phyloP scores from a whole-genome alignment of 2,329 filamentous ascomycete species.

The Malbranchea cinnamomea region DNA sequence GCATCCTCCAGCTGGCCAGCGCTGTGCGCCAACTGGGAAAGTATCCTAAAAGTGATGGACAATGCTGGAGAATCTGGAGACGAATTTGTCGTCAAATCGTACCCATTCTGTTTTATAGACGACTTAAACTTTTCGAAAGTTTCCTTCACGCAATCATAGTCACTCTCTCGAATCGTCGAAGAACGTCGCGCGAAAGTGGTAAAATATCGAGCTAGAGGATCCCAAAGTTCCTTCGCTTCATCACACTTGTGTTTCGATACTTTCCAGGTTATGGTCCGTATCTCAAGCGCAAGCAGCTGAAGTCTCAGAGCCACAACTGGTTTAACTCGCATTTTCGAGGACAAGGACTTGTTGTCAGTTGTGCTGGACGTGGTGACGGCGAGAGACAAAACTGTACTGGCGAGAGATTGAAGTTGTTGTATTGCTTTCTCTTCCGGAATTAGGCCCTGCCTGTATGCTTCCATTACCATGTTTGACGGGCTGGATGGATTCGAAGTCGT shows the following conservation, averaged over 20 bases:
- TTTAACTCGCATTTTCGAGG: constrained; percentile 13
- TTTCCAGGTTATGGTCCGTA: constrained; percentile 28
- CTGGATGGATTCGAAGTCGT: constrained; percentile 21
- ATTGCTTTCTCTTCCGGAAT: constrained; percentile 26
- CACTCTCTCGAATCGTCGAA: constrained; percentile 19
- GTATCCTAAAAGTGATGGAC: constrained; percentile 20
- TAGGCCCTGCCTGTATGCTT: constrained; percentile 21
- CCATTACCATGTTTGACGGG: constrained; percentile 25
- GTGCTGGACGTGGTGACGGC: constrained; percentile 12
- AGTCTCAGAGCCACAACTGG: constrained; percentile 20
- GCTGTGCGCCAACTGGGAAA: constrained; percentile 27
- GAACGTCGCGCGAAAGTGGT: constrained; percentile 21
- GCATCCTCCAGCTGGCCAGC: constrained; percentile 26
- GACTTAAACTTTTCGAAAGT: constrained; percentile 23
- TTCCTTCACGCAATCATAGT: constrained; percentile 23
- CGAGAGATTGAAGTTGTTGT: constrained; percentile 29
- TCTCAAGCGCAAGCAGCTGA: constrained; percentile 28
- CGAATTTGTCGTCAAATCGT: constrained; percentile 14
- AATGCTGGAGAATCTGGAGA: constrained; percentile 14
- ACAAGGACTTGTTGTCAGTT: constrained; percentile 5
- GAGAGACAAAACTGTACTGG: constrained; percentile 25
- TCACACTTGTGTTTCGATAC: constrained; percentile 27
- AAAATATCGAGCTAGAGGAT: constrained; percentile 28
- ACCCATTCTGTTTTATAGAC: constrained; percentile 16
- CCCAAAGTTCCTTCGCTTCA: constrained; percentile 27